Conservation (phyloP, 2,329 filamentous ascomycete species). For the Lithohypha guttulata region DNA sequence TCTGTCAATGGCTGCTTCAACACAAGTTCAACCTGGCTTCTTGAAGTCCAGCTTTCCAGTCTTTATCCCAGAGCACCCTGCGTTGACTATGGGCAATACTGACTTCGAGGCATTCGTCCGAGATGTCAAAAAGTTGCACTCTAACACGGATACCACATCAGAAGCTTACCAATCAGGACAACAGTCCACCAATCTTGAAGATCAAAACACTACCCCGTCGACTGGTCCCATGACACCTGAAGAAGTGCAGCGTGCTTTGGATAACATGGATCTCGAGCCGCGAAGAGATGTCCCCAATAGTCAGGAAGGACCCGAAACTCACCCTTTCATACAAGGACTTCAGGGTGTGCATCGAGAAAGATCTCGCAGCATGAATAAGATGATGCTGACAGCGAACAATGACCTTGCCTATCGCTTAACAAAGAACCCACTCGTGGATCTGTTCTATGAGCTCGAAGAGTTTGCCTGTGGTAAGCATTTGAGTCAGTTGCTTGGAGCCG, state of each 20-base stretch:
- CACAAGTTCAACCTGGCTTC: neutral
- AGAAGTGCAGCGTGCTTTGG: neutral
- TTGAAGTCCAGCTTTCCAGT: conserved; percentile 7
- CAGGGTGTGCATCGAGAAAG: neutral
- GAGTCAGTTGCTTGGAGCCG: conserved; percentile 33
- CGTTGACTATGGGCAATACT: neutral
- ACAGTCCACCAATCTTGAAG: neutral
- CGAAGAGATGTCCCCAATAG: neutral
- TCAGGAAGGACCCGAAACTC: neutral
- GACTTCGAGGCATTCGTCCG: conserved; percentile 6
- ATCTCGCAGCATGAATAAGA: conserved; percentile 27
- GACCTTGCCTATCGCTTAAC: conserved; percentile 42
- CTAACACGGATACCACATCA: neutral
- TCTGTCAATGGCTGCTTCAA: too few relatives aligned
- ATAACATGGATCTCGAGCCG: neutral
- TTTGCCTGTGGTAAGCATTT: conserved; percentile 32
- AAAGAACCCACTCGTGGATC: conserved; percentile 38
- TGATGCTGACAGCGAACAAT: conserved; percentile 43
- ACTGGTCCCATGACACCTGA: too few relatives aligned
- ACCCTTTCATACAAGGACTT: conserved; percentile 7
- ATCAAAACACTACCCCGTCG: neutral
- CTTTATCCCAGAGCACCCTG: conserved; percentile 2
- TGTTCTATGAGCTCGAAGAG: conserved; percentile 43
- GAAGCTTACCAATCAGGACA: neutral
- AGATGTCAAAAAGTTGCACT: conserved; percentile 5